Evolutionary conservation across 2,329 filamentous ascomycete species (phyloP), one percentile per base, ranked within the genome.

Genomic region (Cladosporium velox): DNA sequence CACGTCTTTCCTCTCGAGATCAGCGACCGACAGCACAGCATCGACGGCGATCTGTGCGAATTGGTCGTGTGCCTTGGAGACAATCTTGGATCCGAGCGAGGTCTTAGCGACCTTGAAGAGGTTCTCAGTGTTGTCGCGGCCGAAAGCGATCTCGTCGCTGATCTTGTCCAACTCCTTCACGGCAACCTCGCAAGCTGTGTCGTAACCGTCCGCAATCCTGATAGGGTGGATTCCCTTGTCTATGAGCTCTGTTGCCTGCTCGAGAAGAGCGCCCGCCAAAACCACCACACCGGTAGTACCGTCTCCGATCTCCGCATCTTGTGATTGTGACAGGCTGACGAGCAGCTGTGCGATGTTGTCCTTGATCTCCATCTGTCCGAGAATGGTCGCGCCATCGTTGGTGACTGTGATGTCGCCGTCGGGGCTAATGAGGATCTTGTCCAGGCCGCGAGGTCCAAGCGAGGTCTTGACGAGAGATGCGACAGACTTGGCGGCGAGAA

Each of bases 141-240:
- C 87, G 80, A 99, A 99, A 66, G 92, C 85, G 74, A 99, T 93
- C 66, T 88, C 88, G 78, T 99, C 96, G 73, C 92, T 93, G 79
- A 99, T 97, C 75, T 87, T 88, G 81, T 99, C 95, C 61, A 99
- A 86, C 82, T 97, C 91, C 34, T 90, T 88, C 65, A 98, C 91
- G 52, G 95, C 95, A 73, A 98, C 94, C 79, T 99, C 96, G 78
- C 96, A 99, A 66, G 95, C 95, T 76, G 96, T 89, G 78, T 99
- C 95, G 82, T 97, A 99, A 63, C 95, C 95, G 80, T 99, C 95
- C 71, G 96, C 96, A 81, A 99, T 98, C 73, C 96, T 87, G 79
- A 99, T 99, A 68, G 95, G 95, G 82, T 99, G 95, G 75, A 99
- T 99, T 77, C 95, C 96, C 87, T 99, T 99, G 86, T 99, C 96